Conservation (phyloP, 345 rosid genomes). For the Zanthoxylum bungeanum region DNA sequence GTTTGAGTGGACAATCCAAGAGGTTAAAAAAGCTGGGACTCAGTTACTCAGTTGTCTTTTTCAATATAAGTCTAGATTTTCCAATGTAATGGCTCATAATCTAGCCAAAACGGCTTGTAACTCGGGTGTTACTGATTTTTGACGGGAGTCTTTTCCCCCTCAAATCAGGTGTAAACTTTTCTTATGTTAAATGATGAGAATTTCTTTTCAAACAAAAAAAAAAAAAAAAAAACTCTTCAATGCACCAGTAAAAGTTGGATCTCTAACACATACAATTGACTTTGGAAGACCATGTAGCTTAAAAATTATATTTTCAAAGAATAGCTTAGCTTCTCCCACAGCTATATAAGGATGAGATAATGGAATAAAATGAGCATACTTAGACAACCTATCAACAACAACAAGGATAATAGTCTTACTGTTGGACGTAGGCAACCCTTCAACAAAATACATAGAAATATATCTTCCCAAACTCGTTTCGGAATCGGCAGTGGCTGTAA, state of each 20-base stretch:
- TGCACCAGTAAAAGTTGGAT: background rate
- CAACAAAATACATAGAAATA: slow-evolving; percentile 3
- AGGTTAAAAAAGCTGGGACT: no score
- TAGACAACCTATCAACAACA: background rate
- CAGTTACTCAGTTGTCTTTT: no score
- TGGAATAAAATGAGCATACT: background rate
- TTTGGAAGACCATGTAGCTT: background rate
- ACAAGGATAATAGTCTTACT: background rate
- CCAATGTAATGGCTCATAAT: no score
- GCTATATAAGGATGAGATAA: background rate
- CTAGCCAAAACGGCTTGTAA: no score
- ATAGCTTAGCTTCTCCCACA: background rate
- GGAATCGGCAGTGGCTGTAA: background rate
- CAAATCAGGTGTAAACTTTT: no score
- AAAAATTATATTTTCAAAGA: background rate
- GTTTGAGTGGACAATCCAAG: no score
- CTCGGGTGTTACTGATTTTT: no score
- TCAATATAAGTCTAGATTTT: no score
- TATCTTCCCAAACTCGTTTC: background rate
- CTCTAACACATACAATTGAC: background rate
- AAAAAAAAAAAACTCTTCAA: no score
- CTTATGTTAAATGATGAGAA: no score
- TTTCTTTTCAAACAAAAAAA: no score
- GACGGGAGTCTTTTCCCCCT: no score
- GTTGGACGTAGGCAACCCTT: background rate